Conservation (phyloP, 2,329 filamentous ascomycete genomes). For the Aspergillus transmontanensis region DNA sequence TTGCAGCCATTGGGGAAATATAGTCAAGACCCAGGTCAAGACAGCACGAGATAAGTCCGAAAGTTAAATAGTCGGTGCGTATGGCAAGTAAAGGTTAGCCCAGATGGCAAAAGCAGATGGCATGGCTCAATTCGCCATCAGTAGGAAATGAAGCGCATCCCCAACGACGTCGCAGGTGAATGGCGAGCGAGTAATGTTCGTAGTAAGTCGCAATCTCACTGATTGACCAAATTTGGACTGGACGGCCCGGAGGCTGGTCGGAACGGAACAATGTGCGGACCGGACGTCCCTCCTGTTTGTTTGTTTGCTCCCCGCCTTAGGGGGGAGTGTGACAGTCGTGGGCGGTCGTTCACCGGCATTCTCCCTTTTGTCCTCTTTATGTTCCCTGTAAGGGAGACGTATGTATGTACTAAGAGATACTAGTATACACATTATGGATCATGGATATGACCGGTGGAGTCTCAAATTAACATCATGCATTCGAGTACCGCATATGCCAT, state of each 20-base stretch:
- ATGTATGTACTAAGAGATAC: background rate
- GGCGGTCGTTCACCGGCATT: background rate
- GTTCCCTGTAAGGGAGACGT: background rate
- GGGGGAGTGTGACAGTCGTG: background rate
- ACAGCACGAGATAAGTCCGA: constrained; percentile 9
- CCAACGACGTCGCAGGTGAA: constrained; percentile 62
- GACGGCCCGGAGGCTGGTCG: background rate
- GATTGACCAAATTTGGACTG: constrained; percentile 18
- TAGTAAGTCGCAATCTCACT: constrained; percentile 15
- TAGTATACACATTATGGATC: background rate
- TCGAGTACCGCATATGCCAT: background rate
- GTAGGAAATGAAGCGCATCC: constrained; percentile 11
- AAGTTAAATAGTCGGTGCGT: constrained; percentile 10
- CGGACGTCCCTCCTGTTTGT: constrained; percentile 3
- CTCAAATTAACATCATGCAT: background rate
- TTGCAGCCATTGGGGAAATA: constrained; percentile 37
- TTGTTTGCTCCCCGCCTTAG: background rate
- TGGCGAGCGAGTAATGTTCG: constrained; percentile 64
- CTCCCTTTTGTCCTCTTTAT: background rate
- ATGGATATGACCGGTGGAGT: background rate
- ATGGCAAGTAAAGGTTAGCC: constrained; percentile 15
- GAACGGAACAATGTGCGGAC: constrained; percentile 8
- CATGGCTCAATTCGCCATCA: constrained; percentile 26
- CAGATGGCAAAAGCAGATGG: constrained; percentile 16
- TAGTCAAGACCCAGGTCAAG: constrained; percentile 7